Base-by-base conservation (phyloP, 352 stramenopile species). In the Pythium dissimile region DNA sequence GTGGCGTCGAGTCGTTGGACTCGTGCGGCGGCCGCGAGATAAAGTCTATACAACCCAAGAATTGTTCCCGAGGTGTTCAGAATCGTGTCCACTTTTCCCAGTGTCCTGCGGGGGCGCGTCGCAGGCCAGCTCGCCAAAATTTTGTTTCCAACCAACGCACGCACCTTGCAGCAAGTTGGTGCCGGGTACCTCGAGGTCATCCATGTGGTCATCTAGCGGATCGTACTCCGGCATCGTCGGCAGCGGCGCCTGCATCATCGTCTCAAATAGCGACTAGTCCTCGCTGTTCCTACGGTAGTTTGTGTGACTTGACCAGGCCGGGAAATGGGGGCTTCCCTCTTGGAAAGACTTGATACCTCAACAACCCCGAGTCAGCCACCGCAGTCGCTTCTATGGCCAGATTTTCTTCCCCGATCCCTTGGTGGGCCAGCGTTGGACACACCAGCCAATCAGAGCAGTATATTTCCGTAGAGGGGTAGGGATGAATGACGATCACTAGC, bases 131-230 rank as follows among this genome's bases (percentile, higher is more conserved):
- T 15, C 5, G 39, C 39, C 39, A 45, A 43, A 32, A 34, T 30
- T 45, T 45, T n/a, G n/a, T n/a, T n/a, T n/a, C n/a, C n/a, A n/a
- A n/a, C n/a, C n/a, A n/a, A n/a, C 35, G 34, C 9, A 50, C 53
- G 26, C 50, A 88, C 77, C 77, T 73, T 87, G 77, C 15, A 92
- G 71, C 32, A 89, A 80, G 35, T 83, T 86, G 30, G 71, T 49
- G 18, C 77, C 81, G 4, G 80, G 75, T 44, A 84, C 76, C 53
- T 92, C 80, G 45, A 92, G 67, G 54, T 89, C 81, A 16, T 87
- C 77, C 27, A 92, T 53, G 46, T 89, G 75, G 35, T 76, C 75
- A 47, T 89, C 79, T 54, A 92, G 71, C 43, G 77, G 66, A 59
- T 90, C 77, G 59, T 84, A 81, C 66, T 92, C 79, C 35, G 83